These are phyloP conservation scores for Lablab purpureus DNA, from an alignment of 306 rosid genomes.

Conservation along the genomic window DNA sequence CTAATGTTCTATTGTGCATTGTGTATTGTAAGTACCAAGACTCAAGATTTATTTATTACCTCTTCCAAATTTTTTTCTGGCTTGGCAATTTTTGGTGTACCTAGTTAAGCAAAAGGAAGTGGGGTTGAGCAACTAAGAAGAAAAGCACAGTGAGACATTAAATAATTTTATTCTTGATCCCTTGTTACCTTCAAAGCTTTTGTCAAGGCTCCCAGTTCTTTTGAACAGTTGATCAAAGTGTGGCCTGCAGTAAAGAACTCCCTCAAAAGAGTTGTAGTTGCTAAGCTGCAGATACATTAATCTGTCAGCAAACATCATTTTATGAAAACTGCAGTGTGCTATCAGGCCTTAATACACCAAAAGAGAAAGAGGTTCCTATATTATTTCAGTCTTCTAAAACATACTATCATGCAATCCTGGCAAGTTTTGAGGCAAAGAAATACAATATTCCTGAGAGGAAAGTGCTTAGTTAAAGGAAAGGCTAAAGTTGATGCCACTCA, in stretches of 20 bases:
- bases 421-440: constrained; percentile 6
- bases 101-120: constrained; percentile 52
- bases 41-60: constrained; percentile 56
- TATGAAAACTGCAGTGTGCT: background rate
- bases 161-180: constrained; percentile 28
- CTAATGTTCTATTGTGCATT: background rate
- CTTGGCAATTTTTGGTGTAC: constrained; percentile 89
- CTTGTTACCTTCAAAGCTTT: constrained; percentile 90
- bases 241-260: constrained; percentile 95
- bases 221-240: constrained; percentile 95
- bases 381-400: background rate
- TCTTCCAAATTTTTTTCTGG: constrained; percentile 82
- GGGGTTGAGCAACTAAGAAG: constrained; percentile 29
- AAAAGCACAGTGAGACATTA: background rate
- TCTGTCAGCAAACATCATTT: constrained; percentile 38
- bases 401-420: background rate
- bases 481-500: constrained; percentile 1
- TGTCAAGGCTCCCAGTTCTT: constrained; percentile 98
- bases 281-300: constrained; percentile 76
- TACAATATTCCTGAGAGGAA: constrained; percentile 22
- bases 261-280: constrained; percentile 99
- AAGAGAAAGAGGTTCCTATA: constrained; percentile 4
- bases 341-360: constrained; percentile 5
- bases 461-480: background rate
- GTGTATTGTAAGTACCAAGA: constrained; percentile 22